These are phyloP conservation scores for Vitis amurensis DNA, from an alignment of 164 flowering plant species.

Conservation along the genomic window DNA sequence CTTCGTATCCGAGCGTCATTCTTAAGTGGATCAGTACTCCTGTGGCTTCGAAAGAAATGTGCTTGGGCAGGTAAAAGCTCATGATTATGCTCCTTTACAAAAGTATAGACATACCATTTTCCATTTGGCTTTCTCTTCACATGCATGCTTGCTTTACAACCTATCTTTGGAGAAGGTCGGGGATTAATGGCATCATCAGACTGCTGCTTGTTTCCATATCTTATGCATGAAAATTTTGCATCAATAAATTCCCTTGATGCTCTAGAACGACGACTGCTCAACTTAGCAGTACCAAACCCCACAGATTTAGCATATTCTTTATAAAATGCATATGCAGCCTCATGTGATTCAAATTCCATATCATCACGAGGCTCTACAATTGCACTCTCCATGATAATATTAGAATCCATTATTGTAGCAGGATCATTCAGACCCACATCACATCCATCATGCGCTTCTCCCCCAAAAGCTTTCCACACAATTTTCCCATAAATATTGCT, in stretches of 20 bases:
- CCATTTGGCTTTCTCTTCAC: conserved; percentile 49
- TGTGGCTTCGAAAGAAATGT: conserved; percentile 41
- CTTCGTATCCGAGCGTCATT: conserved; percentile 37
- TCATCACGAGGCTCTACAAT: conserved; percentile 25
- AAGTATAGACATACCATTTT: conserved; percentile 49
- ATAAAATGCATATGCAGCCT: conserved; percentile 47
- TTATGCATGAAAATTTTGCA: conserved; percentile 53
- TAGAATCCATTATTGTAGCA: conserved; percentile 22
- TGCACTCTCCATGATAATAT: conserved; percentile 6
- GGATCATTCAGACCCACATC: conserved; percentile 13
- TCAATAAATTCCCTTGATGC: conserved; percentile 50
- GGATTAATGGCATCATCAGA: conserved; percentile 55
- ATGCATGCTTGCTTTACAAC: conserved; percentile 65
- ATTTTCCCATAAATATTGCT: conserved; percentile 1
- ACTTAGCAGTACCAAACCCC: conserved; percentile 55
- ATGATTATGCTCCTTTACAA: conserved; percentile 60
- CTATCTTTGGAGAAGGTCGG: conserved; percentile 49
- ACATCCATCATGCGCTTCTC: background rate
- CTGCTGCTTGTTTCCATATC: conserved; percentile 54
- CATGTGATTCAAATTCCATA: conserved; percentile 55
- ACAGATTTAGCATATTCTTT: conserved; percentile 52
- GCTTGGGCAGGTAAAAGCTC: conserved; percentile 52
- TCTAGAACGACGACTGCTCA: conserved; percentile 54
- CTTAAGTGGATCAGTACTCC: conserved; percentile 34
- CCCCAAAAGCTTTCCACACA: background rate